Conservation (phyloP, 306 rosid species). For the Comarum palustre region DNA sequence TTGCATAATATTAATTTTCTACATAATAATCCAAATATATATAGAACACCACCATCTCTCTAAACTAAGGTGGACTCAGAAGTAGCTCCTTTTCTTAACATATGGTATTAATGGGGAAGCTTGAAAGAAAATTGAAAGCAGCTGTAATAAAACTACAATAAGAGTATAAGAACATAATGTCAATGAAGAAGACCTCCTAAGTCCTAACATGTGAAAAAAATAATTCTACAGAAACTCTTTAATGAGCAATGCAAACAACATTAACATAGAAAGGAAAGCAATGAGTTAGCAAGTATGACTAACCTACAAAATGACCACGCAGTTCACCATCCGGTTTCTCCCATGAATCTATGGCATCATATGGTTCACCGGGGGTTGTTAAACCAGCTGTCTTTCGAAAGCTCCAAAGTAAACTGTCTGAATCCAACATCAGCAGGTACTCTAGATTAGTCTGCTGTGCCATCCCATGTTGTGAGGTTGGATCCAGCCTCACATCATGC, state of each 20-base stretch:
- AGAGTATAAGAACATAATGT: background rate
- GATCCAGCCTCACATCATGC: slow-evolving; percentile 57
- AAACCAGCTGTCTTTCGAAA: slow-evolving; percentile 76
- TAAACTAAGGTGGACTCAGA: background rate
- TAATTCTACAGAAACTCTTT: background rate
- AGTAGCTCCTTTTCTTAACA: background rate
- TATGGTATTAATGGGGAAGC: background rate
- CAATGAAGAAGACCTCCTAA: background rate
- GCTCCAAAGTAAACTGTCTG: slow-evolving; percentile 70
- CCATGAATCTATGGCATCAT: slow-evolving; percentile 50
- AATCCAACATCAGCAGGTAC: slow-evolving; percentile 73
- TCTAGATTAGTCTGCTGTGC: slow-evolving; percentile 77
- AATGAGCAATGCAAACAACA: background rate
- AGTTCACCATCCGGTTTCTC: slow-evolving; percentile 52
- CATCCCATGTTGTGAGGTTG: slow-evolving; percentile 43
- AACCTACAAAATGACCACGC: slow-evolving; percentile 93
- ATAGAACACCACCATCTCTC: background rate
- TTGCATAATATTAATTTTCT: background rate
- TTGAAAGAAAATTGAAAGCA: background rate
- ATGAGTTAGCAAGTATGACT: slow-evolving; percentile 4
- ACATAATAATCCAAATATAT: background rate
- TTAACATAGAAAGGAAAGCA: background rate
- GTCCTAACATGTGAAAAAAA: background rate
- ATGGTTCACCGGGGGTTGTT: slow-evolving; percentile 60
- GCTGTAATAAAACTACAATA: background rate